phyloP scores from a whole-genome alignment of 2,329 filamentous ascomycete genomes.

The Atkinsonella texensis region DNA sequence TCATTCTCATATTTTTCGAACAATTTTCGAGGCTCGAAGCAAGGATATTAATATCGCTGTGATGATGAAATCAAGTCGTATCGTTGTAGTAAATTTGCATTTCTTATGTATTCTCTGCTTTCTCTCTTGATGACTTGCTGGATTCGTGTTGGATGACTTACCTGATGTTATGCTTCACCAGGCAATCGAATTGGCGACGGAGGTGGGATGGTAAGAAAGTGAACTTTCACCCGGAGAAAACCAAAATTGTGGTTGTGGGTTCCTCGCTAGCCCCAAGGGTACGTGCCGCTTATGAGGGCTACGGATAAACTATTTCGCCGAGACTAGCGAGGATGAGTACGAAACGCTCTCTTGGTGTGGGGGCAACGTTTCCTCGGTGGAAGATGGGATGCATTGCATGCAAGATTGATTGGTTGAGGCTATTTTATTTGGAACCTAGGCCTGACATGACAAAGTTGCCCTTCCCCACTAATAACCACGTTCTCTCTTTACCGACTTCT shows the following conservation, averaged over 20 bases:
- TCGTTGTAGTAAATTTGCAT: neutral
- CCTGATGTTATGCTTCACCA: slow-evolving; percentile 37
- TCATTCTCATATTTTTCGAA: neutral
- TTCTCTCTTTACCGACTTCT: too few species aligned
- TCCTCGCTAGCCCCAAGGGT: slow-evolving; percentile 21
- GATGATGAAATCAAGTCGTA: neutral
- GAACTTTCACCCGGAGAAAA: slow-evolving; percentile 19
- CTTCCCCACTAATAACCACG: too few species aligned
- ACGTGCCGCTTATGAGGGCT: slow-evolving; percentile 20
- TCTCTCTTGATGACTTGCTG: neutral
- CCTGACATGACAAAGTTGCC: neutral
- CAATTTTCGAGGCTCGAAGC: neutral
- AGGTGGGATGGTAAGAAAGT: slow-evolving; percentile 21
- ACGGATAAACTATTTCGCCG: slow-evolving; percentile 11
- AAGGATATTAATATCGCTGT: neutral
- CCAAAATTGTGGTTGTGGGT: slow-evolving; percentile 29
- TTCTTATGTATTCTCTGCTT: neutral
- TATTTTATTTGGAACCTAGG: neutral
- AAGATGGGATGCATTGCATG: neutral
- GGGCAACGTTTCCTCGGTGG: neutral
- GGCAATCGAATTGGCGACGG: slow-evolving; percentile 32
- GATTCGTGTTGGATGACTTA: slow-evolving; percentile 19
- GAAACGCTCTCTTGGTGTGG: neutral
- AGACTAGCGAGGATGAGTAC: slow-evolving; percentile 11
- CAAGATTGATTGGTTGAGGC: neutral